Conservation (phyloP, 768 basidiomycete genomes). For the Kwoniella shandongensis region DNA sequence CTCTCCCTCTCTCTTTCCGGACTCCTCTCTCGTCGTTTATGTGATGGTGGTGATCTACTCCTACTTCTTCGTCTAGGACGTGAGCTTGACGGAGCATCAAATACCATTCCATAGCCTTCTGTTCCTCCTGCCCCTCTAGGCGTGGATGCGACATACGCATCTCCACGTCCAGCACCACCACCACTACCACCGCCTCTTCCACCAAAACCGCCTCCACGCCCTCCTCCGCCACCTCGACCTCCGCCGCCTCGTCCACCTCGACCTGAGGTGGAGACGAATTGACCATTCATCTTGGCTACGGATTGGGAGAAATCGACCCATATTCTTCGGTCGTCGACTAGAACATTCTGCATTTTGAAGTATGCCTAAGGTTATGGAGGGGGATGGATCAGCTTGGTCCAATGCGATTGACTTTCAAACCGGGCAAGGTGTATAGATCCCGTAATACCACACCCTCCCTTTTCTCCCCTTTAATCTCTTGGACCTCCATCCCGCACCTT, state of each 20-base stretch:
- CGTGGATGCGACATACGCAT: constrained; percentile 10
- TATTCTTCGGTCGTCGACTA: constrained; percentile 89
- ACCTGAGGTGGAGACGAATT: constrained; percentile 68
- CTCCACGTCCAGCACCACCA: constrained; percentile 70
- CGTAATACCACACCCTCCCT: too few relatives aligned
- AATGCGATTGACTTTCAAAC: not conserved
- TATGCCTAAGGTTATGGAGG: constrained; percentile 66
- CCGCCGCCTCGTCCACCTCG: constrained; percentile 46
- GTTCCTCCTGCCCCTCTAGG: constrained; percentile 16
- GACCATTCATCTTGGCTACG: constrained; percentile 77
- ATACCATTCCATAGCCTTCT: constrained; percentile 23
- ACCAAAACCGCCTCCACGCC: constrained; percentile 49
- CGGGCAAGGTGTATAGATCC: not conserved
- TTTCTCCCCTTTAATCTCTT: too few relatives aligned
- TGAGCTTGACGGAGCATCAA: constrained; percentile 1
- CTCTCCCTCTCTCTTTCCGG: constrained; percentile 25
- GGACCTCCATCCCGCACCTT: not conserved
- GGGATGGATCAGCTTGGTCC: not conserved
- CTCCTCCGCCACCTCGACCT: constrained; percentile 29
- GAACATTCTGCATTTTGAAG: constrained; percentile 99
- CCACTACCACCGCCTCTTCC: constrained; percentile 54
- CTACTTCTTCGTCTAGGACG: not conserved
- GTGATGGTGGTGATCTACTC: constrained; percentile 12
- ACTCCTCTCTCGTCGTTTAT: constrained; percentile 21
- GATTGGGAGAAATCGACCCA: constrained; percentile 99